Conservation (phyloP, 73 alveolate genomes). For the Durusdinium trenchii region DNA sequence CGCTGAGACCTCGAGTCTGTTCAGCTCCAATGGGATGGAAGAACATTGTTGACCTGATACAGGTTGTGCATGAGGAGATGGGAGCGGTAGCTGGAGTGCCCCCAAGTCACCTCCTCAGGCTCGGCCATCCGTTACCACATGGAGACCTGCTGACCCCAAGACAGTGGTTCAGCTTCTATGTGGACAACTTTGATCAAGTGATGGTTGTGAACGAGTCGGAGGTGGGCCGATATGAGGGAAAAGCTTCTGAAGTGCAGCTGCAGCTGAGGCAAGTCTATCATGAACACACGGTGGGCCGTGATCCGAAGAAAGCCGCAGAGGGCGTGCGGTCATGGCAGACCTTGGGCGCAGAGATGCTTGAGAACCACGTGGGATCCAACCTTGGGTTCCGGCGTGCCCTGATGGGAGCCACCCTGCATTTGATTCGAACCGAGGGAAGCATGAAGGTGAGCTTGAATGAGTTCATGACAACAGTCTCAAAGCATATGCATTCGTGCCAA, state of each 20-base stretch:
- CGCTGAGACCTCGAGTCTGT: not conserved
- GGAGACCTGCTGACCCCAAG: constrained; percentile 2
- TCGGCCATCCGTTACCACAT: not conserved
- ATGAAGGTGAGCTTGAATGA: not conserved
- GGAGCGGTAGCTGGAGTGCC: constrained; percentile 11
- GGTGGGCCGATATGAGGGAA: constrained; percentile 9
- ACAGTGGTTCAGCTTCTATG: not conserved
- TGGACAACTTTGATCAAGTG: constrained; percentile 36
- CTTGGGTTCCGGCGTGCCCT: not conserved
- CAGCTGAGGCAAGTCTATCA: not conserved
- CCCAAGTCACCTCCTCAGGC: not conserved
- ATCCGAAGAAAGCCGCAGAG: not conserved
- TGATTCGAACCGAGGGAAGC: not conserved
- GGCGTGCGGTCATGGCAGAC: not conserved
- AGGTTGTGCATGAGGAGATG: not conserved
- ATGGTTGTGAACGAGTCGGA: not conserved
- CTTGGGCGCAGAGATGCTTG: constrained; percentile 15
- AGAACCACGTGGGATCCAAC: not conserved
- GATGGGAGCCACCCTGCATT: not conserved
- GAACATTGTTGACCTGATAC: constrained; percentile 27
- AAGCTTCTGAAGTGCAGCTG: not conserved
- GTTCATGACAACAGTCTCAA: not conserved
- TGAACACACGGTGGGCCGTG: not conserved
- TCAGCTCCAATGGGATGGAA: constrained; percentile 23
- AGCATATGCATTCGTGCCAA: constrained; percentile 10